Conservation (phyloP, 345 rosid genomes). For the Linum usitatissimum region DNA sequence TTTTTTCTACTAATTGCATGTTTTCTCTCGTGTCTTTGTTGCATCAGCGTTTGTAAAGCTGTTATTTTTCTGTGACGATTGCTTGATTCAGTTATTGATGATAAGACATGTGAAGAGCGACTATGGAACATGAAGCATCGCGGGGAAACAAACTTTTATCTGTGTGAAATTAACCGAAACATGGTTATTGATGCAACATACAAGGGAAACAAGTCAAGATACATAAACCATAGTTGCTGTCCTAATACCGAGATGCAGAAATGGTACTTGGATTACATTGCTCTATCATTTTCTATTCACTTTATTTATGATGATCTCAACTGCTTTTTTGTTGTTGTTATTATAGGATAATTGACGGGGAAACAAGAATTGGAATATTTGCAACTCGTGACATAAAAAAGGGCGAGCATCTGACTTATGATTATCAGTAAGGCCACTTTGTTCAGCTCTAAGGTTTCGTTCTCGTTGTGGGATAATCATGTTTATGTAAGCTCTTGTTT, state of each 20-base stretch:
- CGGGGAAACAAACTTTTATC: slow-evolving; percentile 81
- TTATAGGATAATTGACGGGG: slow-evolving; percentile 88
- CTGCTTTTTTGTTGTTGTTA: neutral
- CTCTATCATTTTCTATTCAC: slow-evolving; percentile 5
- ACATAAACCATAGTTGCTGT: slow-evolving; percentile 83
- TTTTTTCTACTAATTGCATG: slow-evolving; percentile 11
- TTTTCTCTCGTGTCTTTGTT: slow-evolving; percentile 5
- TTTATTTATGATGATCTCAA: slow-evolving; percentile 7
- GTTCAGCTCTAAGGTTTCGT: slow-evolving; percentile 8
- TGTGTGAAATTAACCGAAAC: slow-evolving; percentile 83
- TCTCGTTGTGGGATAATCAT: neutral
- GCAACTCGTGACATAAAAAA: slow-evolving; percentile 56
- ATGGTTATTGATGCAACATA: slow-evolving; percentile 95
- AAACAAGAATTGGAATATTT: slow-evolving; percentile 90
- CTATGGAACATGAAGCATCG: slow-evolving; percentile 77
- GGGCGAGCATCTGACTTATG: slow-evolving; percentile 92
- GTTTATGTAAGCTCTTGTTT: neutral
- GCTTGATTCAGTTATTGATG: slow-evolving; percentile 65
- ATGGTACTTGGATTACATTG: slow-evolving; percentile 41
- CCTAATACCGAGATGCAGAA: slow-evolving; percentile 98
- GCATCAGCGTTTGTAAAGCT: slow-evolving; percentile 5
- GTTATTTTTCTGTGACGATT: slow-evolving; percentile 4
- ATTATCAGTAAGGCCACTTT: slow-evolving; percentile 67
- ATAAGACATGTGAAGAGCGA: slow-evolving; percentile 86
- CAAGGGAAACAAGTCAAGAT: slow-evolving; percentile 96